Evolutionary conservation across 2,329 filamentous ascomycete species (phyloP), one percentile per base, ranked within the genome.

Genomic region (Ophiostoma perfectum): DNA sequence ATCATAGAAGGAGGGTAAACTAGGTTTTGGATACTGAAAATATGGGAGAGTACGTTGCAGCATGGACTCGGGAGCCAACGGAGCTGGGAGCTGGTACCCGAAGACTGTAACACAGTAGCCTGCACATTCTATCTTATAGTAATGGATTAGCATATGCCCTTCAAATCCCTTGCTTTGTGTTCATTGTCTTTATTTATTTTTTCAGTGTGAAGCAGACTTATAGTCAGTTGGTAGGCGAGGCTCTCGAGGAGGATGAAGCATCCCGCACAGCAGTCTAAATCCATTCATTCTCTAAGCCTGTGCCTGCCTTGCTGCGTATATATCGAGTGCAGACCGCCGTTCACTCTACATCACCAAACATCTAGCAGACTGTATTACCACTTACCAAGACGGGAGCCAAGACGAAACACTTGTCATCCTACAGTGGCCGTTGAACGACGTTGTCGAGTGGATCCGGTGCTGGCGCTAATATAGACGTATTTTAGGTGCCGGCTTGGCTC

Each of bases 401-500:
- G 64, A 45, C 62, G 41, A 65, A 52, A 49, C 64, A 47, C 55
- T 38, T 5, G 52, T 27, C 18, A 58, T 60, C 18, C 38, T 55
- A 9, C n/a, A 27, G 5, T 14, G 27, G 38, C 27, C 11, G 55
- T 55, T 42, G 11, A 38, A 44, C 6, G 55, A 60, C 55, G 55
- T 60, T 12, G n/a, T 38, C 2, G 49, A 60, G 55, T 38, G 55
- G 55, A 39, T 38, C 55, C 12, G 36, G 49, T 9, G 55, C 27
- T 60, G 55, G 55, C 55, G 55, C 55, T 60, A 60, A 52, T 14
- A 11, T 55, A 55, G n/a, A 55, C 49, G 7, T 55, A 11, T 27
- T 27, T n/a, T 49, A 62, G 52, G 52, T 66, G 67, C 67, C 67
- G 67, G 65, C 67, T 68, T 68, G 52, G 67, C 18, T 55, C 49